phyloP scores from a whole-genome alignment of 2,329 filamentous ascomycete species.

The Ophiostoma ips region DNA sequence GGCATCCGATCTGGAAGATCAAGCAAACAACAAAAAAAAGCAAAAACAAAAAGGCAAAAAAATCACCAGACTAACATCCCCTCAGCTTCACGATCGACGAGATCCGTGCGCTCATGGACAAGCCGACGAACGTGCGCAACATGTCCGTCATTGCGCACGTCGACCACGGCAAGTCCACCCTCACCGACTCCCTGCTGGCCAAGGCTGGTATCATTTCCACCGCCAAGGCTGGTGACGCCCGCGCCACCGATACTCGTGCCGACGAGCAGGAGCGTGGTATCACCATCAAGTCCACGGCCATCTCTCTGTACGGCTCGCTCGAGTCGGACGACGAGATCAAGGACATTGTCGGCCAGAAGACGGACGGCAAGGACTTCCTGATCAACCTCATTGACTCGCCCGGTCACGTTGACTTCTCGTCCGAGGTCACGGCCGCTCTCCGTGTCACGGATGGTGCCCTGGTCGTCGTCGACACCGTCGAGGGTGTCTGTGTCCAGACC shows the following conservation, averaged over 20 bases:
- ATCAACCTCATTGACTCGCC: conserved; percentile 99
- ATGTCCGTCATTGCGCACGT: conserved; percentile 97
- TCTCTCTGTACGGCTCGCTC: conserved; percentile 88
- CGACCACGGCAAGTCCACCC: conserved; percentile 99
- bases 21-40: too few relatives aligned
- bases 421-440: conserved; percentile 96
- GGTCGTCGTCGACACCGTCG: conserved; percentile 98
- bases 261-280: conserved; percentile 99
- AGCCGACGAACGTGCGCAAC: conserved; percentile 44
- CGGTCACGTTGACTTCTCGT: conserved; percentile 99
- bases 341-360: conserved; percentile 81
- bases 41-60: not conserved
- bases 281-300: conserved; percentile 99
- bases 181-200: conserved; percentile 98
- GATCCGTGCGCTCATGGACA: conserved; percentile 67
- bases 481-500: conserved; percentile 99
- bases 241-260: conserved; percentile 91
- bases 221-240: conserved; percentile 88
- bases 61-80: too few relatives aligned
- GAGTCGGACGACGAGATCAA: conserved; percentile 74
- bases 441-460: conserved; percentile 99
- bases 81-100: conserved; percentile 94
- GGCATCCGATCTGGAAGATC: not conserved
- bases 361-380: conserved; percentile 90
- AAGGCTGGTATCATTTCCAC: conserved; percentile 99